Conservation (phyloP, 2,329 filamentous ascomycete species). For the Verticillium dahliae region DNA sequence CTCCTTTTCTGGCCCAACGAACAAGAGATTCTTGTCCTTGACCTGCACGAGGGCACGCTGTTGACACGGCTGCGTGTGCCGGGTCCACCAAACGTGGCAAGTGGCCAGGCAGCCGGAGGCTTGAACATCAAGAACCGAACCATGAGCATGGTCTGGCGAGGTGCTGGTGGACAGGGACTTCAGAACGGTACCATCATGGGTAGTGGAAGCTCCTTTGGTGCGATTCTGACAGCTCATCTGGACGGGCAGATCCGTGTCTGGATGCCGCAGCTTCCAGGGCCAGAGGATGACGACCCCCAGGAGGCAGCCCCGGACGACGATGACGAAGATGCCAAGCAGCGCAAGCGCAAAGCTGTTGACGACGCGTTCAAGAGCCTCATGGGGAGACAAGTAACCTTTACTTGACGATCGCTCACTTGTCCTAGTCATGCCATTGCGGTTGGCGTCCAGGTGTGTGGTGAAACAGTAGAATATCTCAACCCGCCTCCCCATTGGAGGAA, state of each 20-base stretch:
- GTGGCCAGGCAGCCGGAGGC: constrained; percentile 38
- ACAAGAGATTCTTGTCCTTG: constrained; percentile 71
- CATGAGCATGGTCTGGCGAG: constrained; percentile 68
- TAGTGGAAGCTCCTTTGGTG: constrained; percentile 43
- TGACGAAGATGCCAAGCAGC: constrained; percentile 40
- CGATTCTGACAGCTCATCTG: constrained; percentile 72
- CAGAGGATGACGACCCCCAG: constrained; percentile 34
- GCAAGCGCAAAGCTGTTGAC: constrained; percentile 72
- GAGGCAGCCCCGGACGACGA: constrained; percentile 17
- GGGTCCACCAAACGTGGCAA: constrained; percentile 35
- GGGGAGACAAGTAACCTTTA: constrained; percentile 62
- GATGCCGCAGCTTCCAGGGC: constrained; percentile 53
- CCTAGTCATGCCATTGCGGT: background rate
- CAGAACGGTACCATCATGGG: constrained; percentile 55
- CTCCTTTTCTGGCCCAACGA: constrained; percentile 77
- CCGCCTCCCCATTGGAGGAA: too few relatives aligned
- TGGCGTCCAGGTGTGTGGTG: background rate
- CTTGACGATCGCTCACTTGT: background rate
- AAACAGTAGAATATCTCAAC: background rate
- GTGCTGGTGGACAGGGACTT: constrained; percentile 51
- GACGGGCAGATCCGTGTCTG: constrained; percentile 81
- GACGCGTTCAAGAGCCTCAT: constrained; percentile 75
- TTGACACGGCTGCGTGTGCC: constrained; percentile 65
- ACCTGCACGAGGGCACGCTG: constrained; percentile 70
- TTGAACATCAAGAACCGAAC: constrained; percentile 60